phyloP scores from a whole-genome alignment of 345 rosid genomes.

The Garcia nutans region DNA sequence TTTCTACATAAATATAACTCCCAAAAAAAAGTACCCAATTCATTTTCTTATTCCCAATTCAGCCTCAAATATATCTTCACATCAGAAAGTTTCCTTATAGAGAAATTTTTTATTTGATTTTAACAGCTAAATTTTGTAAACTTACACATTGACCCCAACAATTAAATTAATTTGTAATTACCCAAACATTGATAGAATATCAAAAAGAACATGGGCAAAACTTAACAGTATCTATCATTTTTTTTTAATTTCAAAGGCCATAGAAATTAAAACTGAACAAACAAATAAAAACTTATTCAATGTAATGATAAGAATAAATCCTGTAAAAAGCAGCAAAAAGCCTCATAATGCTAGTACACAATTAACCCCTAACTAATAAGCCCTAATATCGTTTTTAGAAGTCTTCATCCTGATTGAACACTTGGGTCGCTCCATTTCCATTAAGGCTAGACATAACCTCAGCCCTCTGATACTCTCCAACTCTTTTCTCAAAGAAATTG shows the following conservation, averaged over 20 bases:
- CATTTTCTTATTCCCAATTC: background rate
- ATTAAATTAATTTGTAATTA: too few relatives aligned
- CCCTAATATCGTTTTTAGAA: constrained; percentile 37
- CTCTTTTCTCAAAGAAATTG: constrained; percentile 81
- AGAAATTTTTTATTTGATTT: too few relatives aligned
- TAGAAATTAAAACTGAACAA: too few relatives aligned
- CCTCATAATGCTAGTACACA: background rate
- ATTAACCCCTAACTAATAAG: too few relatives aligned
- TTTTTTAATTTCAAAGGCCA: background rate
- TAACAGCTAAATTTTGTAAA: background rate
- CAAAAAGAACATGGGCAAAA: too few relatives aligned
- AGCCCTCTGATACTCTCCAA: constrained; percentile 81
- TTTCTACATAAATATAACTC: background rate
- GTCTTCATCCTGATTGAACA: constrained; percentile 72
- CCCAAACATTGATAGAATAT: too few relatives aligned
- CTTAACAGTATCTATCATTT: background rate
- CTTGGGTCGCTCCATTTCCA: constrained; percentile 55
- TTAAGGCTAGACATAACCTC: constrained; percentile 68
- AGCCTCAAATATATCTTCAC: background rate
- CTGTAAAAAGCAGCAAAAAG: background rate
- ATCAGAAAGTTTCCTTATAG: too few relatives aligned
- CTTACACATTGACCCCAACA: background rate
- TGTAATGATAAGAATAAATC: background rate
- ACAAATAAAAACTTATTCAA: background rate
- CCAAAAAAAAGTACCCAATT: background rate